Evolutionary conservation across 2,329 filamentous ascomycete genomes (phyloP).

Genomic region (Byssothecium circinans): DNA sequence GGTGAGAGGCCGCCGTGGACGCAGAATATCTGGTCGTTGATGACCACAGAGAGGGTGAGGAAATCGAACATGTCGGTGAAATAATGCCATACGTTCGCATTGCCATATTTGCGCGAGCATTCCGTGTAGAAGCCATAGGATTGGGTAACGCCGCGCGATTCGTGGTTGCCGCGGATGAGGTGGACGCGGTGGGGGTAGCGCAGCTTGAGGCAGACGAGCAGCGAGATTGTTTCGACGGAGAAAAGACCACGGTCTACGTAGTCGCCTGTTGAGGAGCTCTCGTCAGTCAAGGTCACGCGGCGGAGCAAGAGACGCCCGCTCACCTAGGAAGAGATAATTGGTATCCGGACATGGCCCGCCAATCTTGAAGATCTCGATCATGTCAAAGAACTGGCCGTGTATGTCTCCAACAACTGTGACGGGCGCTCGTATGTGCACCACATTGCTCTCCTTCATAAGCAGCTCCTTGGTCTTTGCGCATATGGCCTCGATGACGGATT

Average conservation of each 20-base stretch:
- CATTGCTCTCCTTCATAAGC: slow-evolving; percentile 99
- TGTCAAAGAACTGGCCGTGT: slow-evolving; percentile 97
- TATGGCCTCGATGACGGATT: slow-evolving; percentile 98
- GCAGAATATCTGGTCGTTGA: slow-evolving; percentile 98
- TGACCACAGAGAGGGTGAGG: slow-evolving; percentile 92
- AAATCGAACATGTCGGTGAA: slow-evolving; percentile 99
- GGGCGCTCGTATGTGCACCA: slow-evolving; percentile 92
- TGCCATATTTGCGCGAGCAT: slow-evolving; percentile 96
- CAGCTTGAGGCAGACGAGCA: slow-evolving; percentile 94
- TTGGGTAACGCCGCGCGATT: slow-evolving; percentile 95
- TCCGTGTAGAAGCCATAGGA: slow-evolving; percentile 99
- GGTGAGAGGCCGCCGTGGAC: slow-evolving; percentile 78
- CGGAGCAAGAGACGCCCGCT: slow-evolving; percentile 17
- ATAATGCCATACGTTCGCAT: slow-evolving; percentile 98
- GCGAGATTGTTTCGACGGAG: slow-evolving; percentile 96
- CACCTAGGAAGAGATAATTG: slow-evolving; percentile 96
- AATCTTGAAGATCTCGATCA: slow-evolving; percentile 99
- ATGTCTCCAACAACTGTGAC: slow-evolving; percentile 98
- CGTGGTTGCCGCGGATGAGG: slow-evolving; percentile 95
- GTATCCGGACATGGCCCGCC: slow-evolving; percentile 96
- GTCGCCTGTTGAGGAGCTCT: slow-evolving; percentile 64
- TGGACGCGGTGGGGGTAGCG: slow-evolving; percentile 95
- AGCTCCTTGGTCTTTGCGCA: slow-evolving; percentile 99
- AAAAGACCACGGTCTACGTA: slow-evolving; percentile 99
- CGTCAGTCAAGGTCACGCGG: slow-evolving; percentile 23